These are phyloP conservation scores for Chondrostereum purpureum DNA, from an alignment of 1,284 basidiomycete genomes.

Conservation along the genomic window DNA sequence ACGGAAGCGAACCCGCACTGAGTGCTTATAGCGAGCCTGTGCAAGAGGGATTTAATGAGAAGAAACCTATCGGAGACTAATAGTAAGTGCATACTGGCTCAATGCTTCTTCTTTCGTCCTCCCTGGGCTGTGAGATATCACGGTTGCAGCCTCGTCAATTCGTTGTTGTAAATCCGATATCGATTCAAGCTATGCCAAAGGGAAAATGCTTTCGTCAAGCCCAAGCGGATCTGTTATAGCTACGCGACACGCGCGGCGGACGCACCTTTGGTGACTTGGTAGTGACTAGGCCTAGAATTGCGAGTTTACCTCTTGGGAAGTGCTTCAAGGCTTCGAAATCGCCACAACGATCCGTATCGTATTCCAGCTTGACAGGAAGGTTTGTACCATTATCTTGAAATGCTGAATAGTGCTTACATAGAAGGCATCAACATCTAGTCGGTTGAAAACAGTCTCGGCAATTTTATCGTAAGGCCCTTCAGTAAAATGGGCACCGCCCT, in stretches of 20 bases:
- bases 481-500: constrained; percentile 54
- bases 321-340: constrained; percentile 62
- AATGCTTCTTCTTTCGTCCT: constrained; percentile 50
- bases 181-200: constrained; percentile 46
- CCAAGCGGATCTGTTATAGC: too few relatives aligned
- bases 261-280: constrained; percentile 59
- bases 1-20: constrained; percentile 75
- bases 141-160: constrained; percentile 58
- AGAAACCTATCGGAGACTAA: too few relatives aligned
- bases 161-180: constrained; percentile 50
- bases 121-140: constrained; percentile 42
- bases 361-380: constrained; percentile 50
- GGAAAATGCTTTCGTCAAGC: neutral
- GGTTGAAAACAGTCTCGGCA: constrained; percentile 66
- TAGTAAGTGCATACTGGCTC: constrained; percentile 47
- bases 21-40: constrained; percentile 61
- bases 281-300: constrained; percentile 70
- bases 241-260: neutral
- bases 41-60: too few relatives aligned
- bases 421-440: constrained; percentile 70
- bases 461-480: constrained; percentile 74
- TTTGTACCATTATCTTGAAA: constrained; percentile 4
- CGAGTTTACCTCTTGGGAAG: constrained; percentile 61
- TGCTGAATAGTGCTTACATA: constrained; percentile 39
- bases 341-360: constrained; percentile 70